Evolutionary conservation across 2,329 filamentous ascomycete species (phyloP), one percentile per base, ranked within the genome.

Genomic region (Diaporthe aspalathi): DNA sequence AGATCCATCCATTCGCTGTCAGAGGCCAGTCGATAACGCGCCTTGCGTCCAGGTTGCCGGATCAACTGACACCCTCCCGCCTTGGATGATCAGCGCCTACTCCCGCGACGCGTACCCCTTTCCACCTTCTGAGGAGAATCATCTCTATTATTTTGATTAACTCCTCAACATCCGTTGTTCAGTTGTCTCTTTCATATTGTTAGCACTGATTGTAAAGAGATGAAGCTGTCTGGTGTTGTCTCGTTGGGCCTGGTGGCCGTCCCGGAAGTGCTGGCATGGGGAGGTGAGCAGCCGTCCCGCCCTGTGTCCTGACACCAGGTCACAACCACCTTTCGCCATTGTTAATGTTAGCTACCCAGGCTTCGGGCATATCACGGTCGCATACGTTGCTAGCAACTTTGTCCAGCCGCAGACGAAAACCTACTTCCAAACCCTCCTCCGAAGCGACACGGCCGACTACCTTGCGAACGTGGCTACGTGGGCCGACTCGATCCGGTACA

Each of bases 401-500:
- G 88, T 92, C 65, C 80, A 86, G 68, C 83, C 87, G 45, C 78
- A 84, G 38, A 92, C 90, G 17, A 82, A 87, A 27, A 73, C 81
- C 49, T 88, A 87, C 78, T 87, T 92, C 76, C 86, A 92, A 77
- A 77, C 81, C 5, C 82, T 92, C 65, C 83, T 92, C 52, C 80
- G 84, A 73, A 88, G 87, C 78, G 78, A 85, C 45, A 86, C 86
- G 1, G 79, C 82, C 69, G 85, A 89, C 75, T 91, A 91, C 76
- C 84, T 92, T 32, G 89, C 90, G 60, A 84, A 84, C 70, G 86
- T 92, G 3, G 90, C 91, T 3, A 89, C 89, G 12, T 92, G 91
- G 91, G 90, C 90, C 38, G 90, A 92, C 81, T 89, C 85, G 49
- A 85, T 90, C 78, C 85, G 90, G 29, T 92, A 92, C 81, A 91